Evolutionary conservation across 2,329 filamentous ascomycete species (phyloP).

Genomic region (Sporothrix brunneoviolacea): DNA sequence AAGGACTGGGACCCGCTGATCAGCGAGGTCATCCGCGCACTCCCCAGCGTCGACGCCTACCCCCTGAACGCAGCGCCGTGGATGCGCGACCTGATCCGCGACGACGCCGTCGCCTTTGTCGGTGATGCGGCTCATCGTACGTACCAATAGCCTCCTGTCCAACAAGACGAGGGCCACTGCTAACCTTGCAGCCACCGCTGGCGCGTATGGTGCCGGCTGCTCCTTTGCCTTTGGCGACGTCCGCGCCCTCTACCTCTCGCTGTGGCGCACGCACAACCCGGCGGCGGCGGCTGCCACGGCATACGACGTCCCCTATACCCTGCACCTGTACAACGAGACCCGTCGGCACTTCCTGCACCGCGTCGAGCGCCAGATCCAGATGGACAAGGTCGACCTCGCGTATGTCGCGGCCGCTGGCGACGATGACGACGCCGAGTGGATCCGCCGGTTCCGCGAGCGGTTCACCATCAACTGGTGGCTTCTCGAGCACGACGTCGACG

Average conservation of each 20-base stretch:
- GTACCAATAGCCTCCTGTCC: no score
- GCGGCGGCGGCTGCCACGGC: background rate
- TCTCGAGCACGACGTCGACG: slow-evolving; percentile 14
- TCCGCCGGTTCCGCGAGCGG: slow-evolving; percentile 10
- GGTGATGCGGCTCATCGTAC: slow-evolving; percentile 14
- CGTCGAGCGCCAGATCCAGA: slow-evolving; percentile 10
- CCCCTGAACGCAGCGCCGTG: slow-evolving; percentile 10
- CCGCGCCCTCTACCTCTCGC: slow-evolving; percentile 13
- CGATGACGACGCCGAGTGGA: slow-evolving; percentile 8
- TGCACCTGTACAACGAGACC: slow-evolving; percentile 14
- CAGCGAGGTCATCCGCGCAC: slow-evolving; percentile 6
- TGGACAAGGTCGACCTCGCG: slow-evolving; percentile 2
- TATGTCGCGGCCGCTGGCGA: slow-evolving; percentile 8
- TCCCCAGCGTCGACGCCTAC: slow-evolving; percentile 14
- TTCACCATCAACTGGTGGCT: slow-evolving; percentile 15
- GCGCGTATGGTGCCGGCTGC: slow-evolving; percentile 11
- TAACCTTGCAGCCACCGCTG: slow-evolving; percentile 9
- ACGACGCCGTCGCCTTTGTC: slow-evolving; percentile 14
- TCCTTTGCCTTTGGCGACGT: slow-evolving; percentile 13
- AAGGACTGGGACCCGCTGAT: slow-evolving; percentile 9
- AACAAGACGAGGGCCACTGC: no score
- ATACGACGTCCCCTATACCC: slow-evolving; percentile 11
- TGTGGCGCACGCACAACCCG: background rate
- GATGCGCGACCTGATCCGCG: slow-evolving; percentile 11
- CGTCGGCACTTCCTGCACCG: slow-evolving; percentile 13